Base-by-base conservation (phyloP, 2,329 filamentous ascomycete genomes). In the Meredithiella fracta region DNA sequence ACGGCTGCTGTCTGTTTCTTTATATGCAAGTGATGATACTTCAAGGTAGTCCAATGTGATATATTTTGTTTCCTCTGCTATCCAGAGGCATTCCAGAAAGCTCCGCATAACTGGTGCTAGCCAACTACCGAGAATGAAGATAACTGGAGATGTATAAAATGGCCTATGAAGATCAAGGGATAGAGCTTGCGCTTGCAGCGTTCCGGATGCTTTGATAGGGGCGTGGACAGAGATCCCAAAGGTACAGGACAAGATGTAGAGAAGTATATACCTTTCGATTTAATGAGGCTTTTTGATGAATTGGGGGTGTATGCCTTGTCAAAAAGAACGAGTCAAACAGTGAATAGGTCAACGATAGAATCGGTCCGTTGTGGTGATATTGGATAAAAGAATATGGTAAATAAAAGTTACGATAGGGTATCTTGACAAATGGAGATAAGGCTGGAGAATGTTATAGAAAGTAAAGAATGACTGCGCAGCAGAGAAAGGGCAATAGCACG, bases 401-500 rank as follows among this genome's bases (percentile, higher is more conserved):
- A 37, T 54, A n/a, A 17, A 38, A 54, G 14, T 11, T 23, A 38
- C 34, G 40, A 47, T 20, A 20, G 15, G 44, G 49, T 22, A 20
- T n/a, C 6, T 34, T 20, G 8, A 22, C 34, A 38, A 23, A 29
- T 15, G 42, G 44, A 40, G 23, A 54, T n/a, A 44, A 42, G 29
- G 47, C n/a, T 31, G 44, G 22, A 25, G 44, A 49, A 49, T 25
- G 40, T 44, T n/a, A 22, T 49, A 26, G n/a, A n/a, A n/a, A n/a
- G 22, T 25, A 58, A 42, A 55, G 53, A 55, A 47, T 44, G 53
- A 58, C 57, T 55, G 57, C 57, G 53, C 57, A 53, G 57, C 57
- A 58, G 57, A 47, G 22, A 44, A 50, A 34, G 29, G 54, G 38
- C 49, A 51, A 42, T 20, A 52, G 40, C 51, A 38, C 6, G 20